phyloP scores from a whole-genome alignment of 208 protist species.

The Crithidia fasciculata region DNA sequence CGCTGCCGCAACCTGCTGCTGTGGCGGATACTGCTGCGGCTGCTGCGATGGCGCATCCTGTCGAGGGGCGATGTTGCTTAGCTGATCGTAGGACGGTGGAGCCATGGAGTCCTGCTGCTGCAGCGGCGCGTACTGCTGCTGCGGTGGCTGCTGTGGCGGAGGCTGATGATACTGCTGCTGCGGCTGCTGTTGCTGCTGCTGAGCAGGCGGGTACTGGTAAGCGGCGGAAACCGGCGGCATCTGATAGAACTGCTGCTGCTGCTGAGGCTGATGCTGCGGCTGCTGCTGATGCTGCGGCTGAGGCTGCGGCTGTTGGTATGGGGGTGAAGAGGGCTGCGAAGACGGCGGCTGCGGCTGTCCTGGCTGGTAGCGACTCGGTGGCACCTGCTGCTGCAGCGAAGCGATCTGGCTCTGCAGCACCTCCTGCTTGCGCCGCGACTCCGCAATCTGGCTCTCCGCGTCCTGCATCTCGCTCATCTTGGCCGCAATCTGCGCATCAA shows the following conservation, averaged over 20 bases:
- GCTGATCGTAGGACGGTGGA: conserved; percentile 35
- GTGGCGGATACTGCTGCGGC: conserved; percentile 2
- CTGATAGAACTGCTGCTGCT: conserved; percentile 24
- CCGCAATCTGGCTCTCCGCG: conserved; percentile 38
- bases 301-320: not conserved
- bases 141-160: conserved; percentile 16
- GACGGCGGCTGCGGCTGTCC: conserved; percentile 11
- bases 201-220: conserved; percentile 18
- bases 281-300: too few relatives aligned
- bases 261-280: conserved; percentile 27
- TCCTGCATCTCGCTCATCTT: conserved; percentile 75
- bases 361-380: conserved; percentile 4
- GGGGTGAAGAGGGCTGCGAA: not conserved
- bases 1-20: not conserved
- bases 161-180: not conserved
- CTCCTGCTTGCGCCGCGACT: conserved; percentile 53
- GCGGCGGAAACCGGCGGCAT: conserved; percentile 1
- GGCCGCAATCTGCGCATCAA: conserved; percentile 81
- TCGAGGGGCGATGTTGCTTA: conserved; percentile 12
- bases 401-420: conserved; percentile 40
- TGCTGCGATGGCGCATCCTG: not conserved
- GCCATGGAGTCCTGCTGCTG: not conserved
- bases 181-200: not conserved
- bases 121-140: not conserved
- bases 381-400: conserved; percentile 25